Conservation (phyloP, 176 grass and related monocot species). For the Bromus sterilis region DNA sequence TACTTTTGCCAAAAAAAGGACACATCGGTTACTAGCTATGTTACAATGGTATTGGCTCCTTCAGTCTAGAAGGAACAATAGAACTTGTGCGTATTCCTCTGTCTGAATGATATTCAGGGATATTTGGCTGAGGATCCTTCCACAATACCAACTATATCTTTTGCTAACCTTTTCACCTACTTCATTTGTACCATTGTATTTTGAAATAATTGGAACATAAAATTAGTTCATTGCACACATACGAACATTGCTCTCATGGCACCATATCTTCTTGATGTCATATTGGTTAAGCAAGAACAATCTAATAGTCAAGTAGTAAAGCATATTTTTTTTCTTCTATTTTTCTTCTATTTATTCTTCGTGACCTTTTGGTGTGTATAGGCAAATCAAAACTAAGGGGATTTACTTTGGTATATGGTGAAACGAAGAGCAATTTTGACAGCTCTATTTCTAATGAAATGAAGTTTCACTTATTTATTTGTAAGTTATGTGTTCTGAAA, state of each 20-base stretch:
- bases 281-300: neutral
- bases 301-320: neutral
- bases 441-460: conserved; percentile 1
- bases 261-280: neutral
- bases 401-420: neutral
- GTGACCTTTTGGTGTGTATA: neutral
- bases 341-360: neutral
- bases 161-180: neutral
- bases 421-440: neutral
- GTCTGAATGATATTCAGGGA: neutral
- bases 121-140: neutral
- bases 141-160: neutral
- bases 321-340: neutral
- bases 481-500: neutral
- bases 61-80: neutral
- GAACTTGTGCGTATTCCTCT: neutral
- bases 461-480: neutral
- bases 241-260: neutral
- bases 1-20: neutral
- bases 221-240: neutral
- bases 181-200: neutral
- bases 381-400: neutral
- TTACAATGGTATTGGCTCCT: neutral
- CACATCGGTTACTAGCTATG: neutral
- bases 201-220: neutral